Percentiles rank a stretch among this genome's conserved stretches.
phyloP scores from a whole-genome alignment of 2,329 filamentous ascomycete genomes.

The Monosporascus sp. region DNA sequence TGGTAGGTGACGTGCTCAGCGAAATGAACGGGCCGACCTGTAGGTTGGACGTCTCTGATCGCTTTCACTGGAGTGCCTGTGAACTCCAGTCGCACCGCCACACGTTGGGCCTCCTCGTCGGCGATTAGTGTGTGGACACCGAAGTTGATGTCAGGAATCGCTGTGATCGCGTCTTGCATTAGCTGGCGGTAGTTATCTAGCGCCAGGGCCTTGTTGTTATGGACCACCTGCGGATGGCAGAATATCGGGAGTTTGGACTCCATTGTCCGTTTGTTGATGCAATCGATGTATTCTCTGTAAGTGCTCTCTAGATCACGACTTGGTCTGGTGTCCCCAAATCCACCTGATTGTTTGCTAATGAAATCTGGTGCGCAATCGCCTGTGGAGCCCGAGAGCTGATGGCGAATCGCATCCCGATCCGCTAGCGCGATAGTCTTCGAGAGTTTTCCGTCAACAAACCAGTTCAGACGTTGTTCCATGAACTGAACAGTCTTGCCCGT shows the following conservation, averaged over 20 bases:
- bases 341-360: constrained; percentile 6
- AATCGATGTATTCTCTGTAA: constrained; percentile 26
- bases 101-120: constrained; percentile 25
- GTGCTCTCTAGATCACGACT: constrained; percentile 11
- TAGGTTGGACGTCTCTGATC: constrained; percentile 24
- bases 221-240: constrained; percentile 21
- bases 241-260: constrained; percentile 17
- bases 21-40: constrained; percentile 24
- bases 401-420: constrained; percentile 11
- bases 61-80: constrained; percentile 22
- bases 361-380: constrained; percentile 7
- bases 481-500: constrained; percentile 3
- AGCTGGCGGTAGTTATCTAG: constrained; percentile 22
- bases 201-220: constrained; percentile 24
- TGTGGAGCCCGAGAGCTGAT: constrained; percentile 7
- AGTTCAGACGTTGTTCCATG: constrained; percentile 11
- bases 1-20: constrained; percentile 31
- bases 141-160: constrained; percentile 23
- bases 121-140: constrained; percentile 23
- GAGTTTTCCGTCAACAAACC: constrained; percentile 14
- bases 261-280: constrained; percentile 27
- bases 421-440: constrained; percentile 8
- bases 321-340: constrained; percentile 4
- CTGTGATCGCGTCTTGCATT: constrained; percentile 23
- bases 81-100: constrained; percentile 27